A percentile compares a stretch with the other conserved stretches of the same genome.
phyloP scores from a whole-genome alignment of 1,284 basidiomycete genomes.

The Austroboletus sp. region DNA sequence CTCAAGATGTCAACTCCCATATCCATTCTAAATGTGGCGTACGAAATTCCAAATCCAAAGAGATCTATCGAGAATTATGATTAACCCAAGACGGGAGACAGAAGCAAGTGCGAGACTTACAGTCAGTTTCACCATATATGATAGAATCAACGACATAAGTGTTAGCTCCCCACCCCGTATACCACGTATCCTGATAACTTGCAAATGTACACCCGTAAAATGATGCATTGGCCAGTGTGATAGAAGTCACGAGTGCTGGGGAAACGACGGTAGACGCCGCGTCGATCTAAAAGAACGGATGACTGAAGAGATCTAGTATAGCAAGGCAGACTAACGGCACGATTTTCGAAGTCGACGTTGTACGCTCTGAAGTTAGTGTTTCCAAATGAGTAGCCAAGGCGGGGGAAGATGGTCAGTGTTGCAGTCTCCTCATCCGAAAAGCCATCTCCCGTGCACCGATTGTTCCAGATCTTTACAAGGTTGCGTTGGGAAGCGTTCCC shows the following conservation, averaged over 20 bases:
- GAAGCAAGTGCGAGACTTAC: slow-evolving; percentile 32
- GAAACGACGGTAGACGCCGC: slow-evolving; percentile 53
- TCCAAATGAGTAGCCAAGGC: slow-evolving; percentile 47
- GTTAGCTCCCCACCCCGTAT: slow-evolving; percentile 52
- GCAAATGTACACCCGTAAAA: slow-evolving; percentile 62
- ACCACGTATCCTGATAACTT: slow-evolving; percentile 64
- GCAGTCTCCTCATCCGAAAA: slow-evolving; percentile 51
- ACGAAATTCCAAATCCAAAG: slow-evolving; percentile 56
- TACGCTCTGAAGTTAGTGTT: slow-evolving; percentile 57
- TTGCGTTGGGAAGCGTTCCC: slow-evolving; percentile 41
- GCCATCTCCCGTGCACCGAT: slow-evolving; percentile 37
- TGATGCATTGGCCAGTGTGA: slow-evolving; percentile 58
- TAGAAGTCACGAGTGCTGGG: slow-evolving; percentile 54
- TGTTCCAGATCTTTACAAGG: slow-evolving; percentile 50
- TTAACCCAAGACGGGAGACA: slow-evolving; percentile 10
- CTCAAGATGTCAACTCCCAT: slow-evolving; percentile 20
- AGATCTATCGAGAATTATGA: slow-evolving; percentile 37
- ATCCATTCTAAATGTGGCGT: slow-evolving; percentile 14
- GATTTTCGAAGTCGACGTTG: slow-evolving; percentile 62
- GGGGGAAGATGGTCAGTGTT: slow-evolving; percentile 48
- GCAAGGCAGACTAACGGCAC: slow-evolving; percentile 41
- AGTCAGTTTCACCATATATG: slow-evolving; percentile 59
- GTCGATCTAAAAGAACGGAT: slow-evolving; percentile 39
- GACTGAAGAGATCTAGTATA: not conserved
- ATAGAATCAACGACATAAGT: slow-evolving; percentile 58